These are phyloP conservation scores for Brassica hybrid DNA, from an alignment of 441 rosid genomes.

Conservation along the genomic window DNA sequence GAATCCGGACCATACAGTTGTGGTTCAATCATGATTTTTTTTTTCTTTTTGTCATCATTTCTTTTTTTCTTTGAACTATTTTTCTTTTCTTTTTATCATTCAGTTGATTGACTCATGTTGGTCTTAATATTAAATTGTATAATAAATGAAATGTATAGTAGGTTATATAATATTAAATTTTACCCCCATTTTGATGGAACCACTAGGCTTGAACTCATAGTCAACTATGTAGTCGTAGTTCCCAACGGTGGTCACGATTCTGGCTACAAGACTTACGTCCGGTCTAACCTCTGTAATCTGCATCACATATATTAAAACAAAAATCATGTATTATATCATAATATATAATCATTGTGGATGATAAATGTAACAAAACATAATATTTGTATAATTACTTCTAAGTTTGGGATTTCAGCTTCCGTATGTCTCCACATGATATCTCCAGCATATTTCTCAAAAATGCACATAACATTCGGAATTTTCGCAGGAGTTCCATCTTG, in stretches of 20 bases:
- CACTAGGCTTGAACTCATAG: conserved; percentile 79
- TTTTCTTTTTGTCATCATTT: no score
- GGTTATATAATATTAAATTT: background rate
- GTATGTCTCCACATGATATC: conserved; percentile 82
- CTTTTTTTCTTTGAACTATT: no score
- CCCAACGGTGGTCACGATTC: conserved; percentile 59
- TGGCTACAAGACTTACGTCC: conserved; percentile 59
- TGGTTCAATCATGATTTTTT: no score
- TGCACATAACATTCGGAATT: conserved; percentile 54
- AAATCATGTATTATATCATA: background rate
- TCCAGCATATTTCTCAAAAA: conserved; percentile 70
- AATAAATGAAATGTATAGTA: background rate
- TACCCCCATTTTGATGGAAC: conserved; percentile 65
- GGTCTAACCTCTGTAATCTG: conserved; percentile 68
- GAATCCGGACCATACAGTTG: no score
- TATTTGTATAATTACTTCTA: conserved; percentile 33
- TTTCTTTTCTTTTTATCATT: no score
- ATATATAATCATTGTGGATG: background rate
- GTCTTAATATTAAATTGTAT: background rate
- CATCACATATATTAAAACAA: background rate
- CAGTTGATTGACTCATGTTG: background rate
- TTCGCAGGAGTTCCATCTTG: conserved; percentile 50
- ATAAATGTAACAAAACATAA: background rate
- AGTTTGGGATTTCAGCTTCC: conserved; percentile 50
- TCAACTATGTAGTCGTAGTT: conserved; percentile 70